A percentile compares a stretch with the other conserved stretches of the same genome.
Conservation (phyloP, 495 filamentous ascomycete genomes). For the Hypomontagnella monticulosa region DNA sequence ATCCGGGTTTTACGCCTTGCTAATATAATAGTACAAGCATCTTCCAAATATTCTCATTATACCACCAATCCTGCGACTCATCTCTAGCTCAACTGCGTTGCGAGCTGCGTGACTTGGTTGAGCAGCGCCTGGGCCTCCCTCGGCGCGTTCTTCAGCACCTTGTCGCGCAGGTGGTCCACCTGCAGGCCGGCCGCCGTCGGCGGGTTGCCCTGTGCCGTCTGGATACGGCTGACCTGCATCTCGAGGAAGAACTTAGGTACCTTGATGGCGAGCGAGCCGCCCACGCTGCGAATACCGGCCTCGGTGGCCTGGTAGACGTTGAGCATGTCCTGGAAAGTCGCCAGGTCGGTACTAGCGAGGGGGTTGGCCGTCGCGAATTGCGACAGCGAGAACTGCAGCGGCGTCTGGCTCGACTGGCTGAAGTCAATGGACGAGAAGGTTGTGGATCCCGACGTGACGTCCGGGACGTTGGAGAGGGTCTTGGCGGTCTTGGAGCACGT, state of each 20-base stretch:
- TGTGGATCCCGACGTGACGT: slow-evolving; percentile 53
- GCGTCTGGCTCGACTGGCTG: slow-evolving; percentile 46
- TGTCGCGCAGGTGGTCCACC: slow-evolving; percentile 57
- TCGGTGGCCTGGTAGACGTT: slow-evolving; percentile 61
- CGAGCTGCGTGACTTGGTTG: slow-evolving; percentile 52
- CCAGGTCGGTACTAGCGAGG: slow-evolving; percentile 51
- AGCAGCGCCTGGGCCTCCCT: slow-evolving; percentile 49
- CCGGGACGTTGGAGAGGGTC: slow-evolving; percentile 54
- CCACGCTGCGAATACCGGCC: slow-evolving; percentile 57
- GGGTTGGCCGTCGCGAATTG: slow-evolving; percentile 51
- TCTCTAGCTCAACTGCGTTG: slow-evolving; percentile 44
- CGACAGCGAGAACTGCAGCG: slow-evolving; percentile 55
- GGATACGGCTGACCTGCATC: slow-evolving; percentile 59
- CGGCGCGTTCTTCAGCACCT: slow-evolving; percentile 59
- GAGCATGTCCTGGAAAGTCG: slow-evolving; percentile 52
- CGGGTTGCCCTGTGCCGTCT: slow-evolving; percentile 59
- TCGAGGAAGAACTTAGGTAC: slow-evolving; percentile 61
- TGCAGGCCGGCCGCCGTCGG: slow-evolving; percentile 53
- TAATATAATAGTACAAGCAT: background rate
- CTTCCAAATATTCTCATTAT: background rate
- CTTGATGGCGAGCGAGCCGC: slow-evolving; percentile 56
- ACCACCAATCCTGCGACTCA: background rate
- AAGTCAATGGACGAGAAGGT: slow-evolving; percentile 60
- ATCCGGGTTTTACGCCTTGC: slow-evolving; percentile 3
- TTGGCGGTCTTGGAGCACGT: slow-evolving; percentile 49